These are phyloP conservation scores for Umbelopsis sp. DNA, from an alignment of 192 early-diverging fungal species.

Conservation along the genomic window DNA sequence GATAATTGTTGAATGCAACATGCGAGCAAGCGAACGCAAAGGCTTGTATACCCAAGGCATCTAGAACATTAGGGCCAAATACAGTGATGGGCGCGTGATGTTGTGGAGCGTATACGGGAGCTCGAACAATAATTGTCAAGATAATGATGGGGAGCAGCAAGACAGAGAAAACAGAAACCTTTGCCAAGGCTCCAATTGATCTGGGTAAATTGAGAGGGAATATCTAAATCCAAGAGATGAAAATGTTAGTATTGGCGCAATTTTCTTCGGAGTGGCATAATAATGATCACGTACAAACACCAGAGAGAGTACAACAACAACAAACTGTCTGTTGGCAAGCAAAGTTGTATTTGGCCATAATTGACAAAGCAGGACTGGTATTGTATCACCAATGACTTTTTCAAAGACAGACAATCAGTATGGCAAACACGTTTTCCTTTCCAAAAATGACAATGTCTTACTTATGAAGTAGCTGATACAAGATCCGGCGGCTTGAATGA, in stretches of 20 bases:
- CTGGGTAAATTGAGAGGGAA: slow-evolving; percentile 65
- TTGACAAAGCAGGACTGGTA: slow-evolving; percentile 44
- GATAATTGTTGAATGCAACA: slow-evolving; percentile 60
- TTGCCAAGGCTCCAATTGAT: slow-evolving; percentile 61
- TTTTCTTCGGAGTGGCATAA: too few species aligned
- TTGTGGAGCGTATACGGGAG: slow-evolving; percentile 51
- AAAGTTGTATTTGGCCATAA: slow-evolving; percentile 36
- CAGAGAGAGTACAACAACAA: slow-evolving; percentile 42
- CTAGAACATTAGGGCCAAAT: slow-evolving; percentile 61
- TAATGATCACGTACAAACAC: slow-evolving; percentile 41
- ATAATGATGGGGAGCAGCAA: slow-evolving; percentile 67
- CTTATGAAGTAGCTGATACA: slow-evolving; percentile 65
- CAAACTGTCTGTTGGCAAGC: slow-evolving; percentile 34
- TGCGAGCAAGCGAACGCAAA: slow-evolving; percentile 71
- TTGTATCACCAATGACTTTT: slow-evolving; percentile 51
- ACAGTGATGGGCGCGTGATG: slow-evolving; percentile 54
- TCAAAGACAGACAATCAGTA: slow-evolving; percentile 3
- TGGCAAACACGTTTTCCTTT: neutral
- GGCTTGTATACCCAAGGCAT: slow-evolving; percentile 66
- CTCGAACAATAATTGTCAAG: slow-evolving; percentile 57
- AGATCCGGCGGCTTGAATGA: slow-evolving; percentile 61
- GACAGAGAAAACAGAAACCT: slow-evolving; percentile 58
- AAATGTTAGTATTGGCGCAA: neutral
- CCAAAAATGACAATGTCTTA: slow-evolving; percentile 27
- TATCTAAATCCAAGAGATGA: slow-evolving; percentile 37